A percentile compares a stretch with the other conserved stretches of the same genome.
phyloP scores from a whole-genome alignment of 2,329 filamentous ascomycete species.

The Thelonectria rubi region DNA sequence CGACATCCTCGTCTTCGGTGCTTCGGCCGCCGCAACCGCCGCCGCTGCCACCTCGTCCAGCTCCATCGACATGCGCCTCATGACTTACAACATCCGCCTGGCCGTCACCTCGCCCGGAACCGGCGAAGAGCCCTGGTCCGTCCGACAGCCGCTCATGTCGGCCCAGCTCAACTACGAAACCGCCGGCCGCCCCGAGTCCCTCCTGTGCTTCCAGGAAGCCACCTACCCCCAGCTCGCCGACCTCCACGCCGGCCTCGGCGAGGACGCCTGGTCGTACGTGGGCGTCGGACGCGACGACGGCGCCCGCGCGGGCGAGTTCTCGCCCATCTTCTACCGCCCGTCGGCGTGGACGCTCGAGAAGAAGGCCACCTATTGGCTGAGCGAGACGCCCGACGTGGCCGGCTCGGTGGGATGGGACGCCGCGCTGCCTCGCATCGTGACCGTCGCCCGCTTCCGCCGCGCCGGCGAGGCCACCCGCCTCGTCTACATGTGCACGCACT shows the following conservation, averaged over 20 bases:
- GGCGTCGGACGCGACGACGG: slow-evolving; percentile 70
- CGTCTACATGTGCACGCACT: slow-evolving; percentile 61
- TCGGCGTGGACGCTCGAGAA: slow-evolving; percentile 60
- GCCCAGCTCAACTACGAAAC: slow-evolving; percentile 62
- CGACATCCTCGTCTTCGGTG: slow-evolving; percentile 19
- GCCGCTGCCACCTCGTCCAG: slow-evolving; percentile 26
- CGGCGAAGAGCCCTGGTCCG: slow-evolving; percentile 65
- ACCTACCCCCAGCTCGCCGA: slow-evolving; percentile 67
- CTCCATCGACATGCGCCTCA: slow-evolving; percentile 56
- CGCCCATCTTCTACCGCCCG: slow-evolving; percentile 70
- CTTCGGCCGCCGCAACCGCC: slow-evolving; percentile 22
- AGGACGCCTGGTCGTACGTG: slow-evolving; percentile 57
- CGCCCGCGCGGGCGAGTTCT: slow-evolving; percentile 69
- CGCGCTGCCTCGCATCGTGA: slow-evolving; percentile 55
- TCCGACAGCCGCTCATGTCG: slow-evolving; percentile 61
- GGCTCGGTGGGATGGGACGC: slow-evolving; percentile 69
- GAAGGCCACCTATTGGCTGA: slow-evolving; percentile 70
- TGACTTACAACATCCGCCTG: slow-evolving; percentile 73
- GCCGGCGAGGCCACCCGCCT: slow-evolving; percentile 48
- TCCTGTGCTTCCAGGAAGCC: slow-evolving; percentile 75
- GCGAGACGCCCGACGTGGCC: slow-evolving; percentile 61
- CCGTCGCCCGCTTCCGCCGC: slow-evolving; percentile 57
- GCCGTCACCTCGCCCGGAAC: slow-evolving; percentile 58
- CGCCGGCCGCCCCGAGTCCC: slow-evolving; percentile 53
- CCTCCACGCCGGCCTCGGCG: slow-evolving; percentile 55